Conservation (phyloP, 202 grass and related monocot species). For the Zizania palustris region DNA sequence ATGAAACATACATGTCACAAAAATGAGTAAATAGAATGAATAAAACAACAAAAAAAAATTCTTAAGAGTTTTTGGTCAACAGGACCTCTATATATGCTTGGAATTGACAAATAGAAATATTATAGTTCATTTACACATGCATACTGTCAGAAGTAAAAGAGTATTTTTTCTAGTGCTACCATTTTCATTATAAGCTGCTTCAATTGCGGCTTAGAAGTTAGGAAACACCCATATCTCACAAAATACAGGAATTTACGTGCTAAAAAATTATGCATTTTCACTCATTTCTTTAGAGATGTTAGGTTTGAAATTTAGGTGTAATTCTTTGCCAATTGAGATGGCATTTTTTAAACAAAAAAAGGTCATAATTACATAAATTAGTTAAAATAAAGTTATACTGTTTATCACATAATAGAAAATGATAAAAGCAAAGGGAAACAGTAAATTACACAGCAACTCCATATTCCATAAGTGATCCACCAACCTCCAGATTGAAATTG, state of each 20-base stretch:
- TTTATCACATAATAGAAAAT: constrained; percentile 5
- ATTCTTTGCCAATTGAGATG: not conserved
- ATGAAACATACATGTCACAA: constrained; percentile 11
- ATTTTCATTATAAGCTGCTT: not conserved
- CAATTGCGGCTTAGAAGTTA: not conserved
- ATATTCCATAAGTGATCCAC: constrained; percentile 42
- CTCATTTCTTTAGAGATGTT: not conserved
- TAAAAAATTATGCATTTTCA: constrained; percentile 8
- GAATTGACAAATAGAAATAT: constrained; percentile 2
- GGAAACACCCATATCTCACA: not conserved
- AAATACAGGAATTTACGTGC: constrained; percentile 19
- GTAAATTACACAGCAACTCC: constrained; percentile 13
- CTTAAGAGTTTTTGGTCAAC: not conserved
- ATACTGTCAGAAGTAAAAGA: constrained; percentile 2
- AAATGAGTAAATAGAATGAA: not conserved
- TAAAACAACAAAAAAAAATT: not conserved
- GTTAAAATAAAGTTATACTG: constrained; percentile 4
- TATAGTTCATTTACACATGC: not conserved
- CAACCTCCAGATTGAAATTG: constrained; percentile 69
- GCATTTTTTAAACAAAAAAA: not conserved
- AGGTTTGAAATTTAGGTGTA: not conserved
- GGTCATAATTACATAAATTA: not conserved
- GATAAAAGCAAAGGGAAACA: constrained; percentile 26
- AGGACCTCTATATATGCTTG: constrained; percentile 13
- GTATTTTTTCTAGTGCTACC: not conserved